Evolutionary conservation across 108 stramenopile genomes (phyloP).

Genomic region (Pseudonitzschia pungens): DNA sequence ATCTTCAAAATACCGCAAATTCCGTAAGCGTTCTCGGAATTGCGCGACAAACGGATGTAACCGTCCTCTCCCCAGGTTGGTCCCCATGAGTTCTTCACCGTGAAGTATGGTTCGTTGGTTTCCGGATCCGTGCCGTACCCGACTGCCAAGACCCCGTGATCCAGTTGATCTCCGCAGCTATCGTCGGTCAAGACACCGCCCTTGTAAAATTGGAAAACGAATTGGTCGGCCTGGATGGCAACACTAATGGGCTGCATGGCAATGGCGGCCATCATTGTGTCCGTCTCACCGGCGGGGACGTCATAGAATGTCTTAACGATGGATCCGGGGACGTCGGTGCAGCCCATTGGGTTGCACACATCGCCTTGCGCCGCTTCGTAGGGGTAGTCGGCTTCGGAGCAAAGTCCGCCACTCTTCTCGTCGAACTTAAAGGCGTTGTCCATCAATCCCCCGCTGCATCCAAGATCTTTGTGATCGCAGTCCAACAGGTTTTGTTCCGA

Average conservation of each 20-base stretch:
- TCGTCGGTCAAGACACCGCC: slow-evolving; percentile 86
- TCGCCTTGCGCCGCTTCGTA: slow-evolving; percentile 66
- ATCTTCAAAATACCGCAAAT: slow-evolving; percentile 78
- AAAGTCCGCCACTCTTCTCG: slow-evolving; percentile 73
- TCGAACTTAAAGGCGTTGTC: slow-evolving; percentile 94
- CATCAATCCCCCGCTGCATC: slow-evolving; percentile 96
- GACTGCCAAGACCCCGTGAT: slow-evolving; percentile 96
- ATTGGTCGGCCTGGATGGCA: slow-evolving; percentile 80
- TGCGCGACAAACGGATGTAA: slow-evolving; percentile 83
- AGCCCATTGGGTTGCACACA: slow-evolving; percentile 56
- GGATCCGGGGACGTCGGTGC: slow-evolving; percentile 73
- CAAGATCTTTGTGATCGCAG: slow-evolving; percentile 87
- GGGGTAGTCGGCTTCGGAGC: slow-evolving; percentile 90
- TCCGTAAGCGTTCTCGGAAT: slow-evolving; percentile 72
- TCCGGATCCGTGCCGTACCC: slow-evolving; percentile 90
- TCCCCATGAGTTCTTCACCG: slow-evolving; percentile 84
- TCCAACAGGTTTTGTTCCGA: slow-evolving; percentile 95
- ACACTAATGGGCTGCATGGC: slow-evolving; percentile 77
- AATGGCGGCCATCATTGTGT: slow-evolving; percentile 72
- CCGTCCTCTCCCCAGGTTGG: slow-evolving; percentile 87
- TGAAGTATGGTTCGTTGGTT: slow-evolving; percentile 58
- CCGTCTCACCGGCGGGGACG: slow-evolving; percentile 63
- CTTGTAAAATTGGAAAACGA: slow-evolving; percentile 95
- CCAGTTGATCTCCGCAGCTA: slow-evolving; percentile 72
- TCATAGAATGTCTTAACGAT: slow-evolving; percentile 80